These are phyloP conservation scores for Athelia sp. DNA, from an alignment of 1,284 basidiomycete genomes.

Conservation along the genomic window DNA sequence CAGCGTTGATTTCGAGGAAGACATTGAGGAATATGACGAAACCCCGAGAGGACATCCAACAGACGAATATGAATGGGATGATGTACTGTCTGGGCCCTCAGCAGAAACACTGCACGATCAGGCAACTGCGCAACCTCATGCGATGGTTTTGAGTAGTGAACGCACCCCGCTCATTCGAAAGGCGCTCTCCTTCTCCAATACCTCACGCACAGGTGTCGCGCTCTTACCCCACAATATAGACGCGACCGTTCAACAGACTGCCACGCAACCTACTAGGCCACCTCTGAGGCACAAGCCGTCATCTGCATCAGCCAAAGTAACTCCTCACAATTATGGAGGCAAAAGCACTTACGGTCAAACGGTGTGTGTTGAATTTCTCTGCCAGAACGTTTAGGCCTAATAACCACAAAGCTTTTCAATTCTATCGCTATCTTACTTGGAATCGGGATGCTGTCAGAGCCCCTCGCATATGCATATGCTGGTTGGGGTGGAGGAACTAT, in stretches of 20 bases:
- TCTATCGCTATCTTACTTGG: constrained; percentile 83
- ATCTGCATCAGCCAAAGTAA: constrained; percentile 18
- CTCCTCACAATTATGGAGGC: constrained; percentile 34
- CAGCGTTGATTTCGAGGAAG: constrained; percentile 15
- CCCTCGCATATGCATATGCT: constrained; percentile 82
- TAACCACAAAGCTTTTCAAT: constrained; percentile 71
- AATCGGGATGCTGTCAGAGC: constrained; percentile 87
- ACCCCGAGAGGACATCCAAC: constrained; percentile 20
- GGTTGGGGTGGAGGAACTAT: constrained; percentile 79
- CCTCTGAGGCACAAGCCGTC: constrained; percentile 22
- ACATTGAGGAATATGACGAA: constrained; percentile 16
- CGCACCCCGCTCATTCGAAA: constrained; percentile 39
- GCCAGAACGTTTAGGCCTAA: neutral
- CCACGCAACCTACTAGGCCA: neutral
- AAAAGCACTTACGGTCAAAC: constrained; percentile 82
- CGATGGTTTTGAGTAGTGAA: constrained; percentile 15
- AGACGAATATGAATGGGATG: constrained; percentile 44
- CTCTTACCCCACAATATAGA: constrained; percentile 3
- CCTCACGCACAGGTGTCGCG: constrained; percentile 14
- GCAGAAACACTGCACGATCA: constrained; percentile 4
- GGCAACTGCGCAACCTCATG: neutral
- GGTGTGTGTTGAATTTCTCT: constrained; percentile 37
- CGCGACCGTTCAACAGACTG: neutral
- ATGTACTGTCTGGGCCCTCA: constrained; percentile 20
- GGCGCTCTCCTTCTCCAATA: constrained; percentile 26